phyloP scores from a whole-genome alignment of 495 filamentous ascomycete species.

The Aspergillus coremiiformis region DNA sequence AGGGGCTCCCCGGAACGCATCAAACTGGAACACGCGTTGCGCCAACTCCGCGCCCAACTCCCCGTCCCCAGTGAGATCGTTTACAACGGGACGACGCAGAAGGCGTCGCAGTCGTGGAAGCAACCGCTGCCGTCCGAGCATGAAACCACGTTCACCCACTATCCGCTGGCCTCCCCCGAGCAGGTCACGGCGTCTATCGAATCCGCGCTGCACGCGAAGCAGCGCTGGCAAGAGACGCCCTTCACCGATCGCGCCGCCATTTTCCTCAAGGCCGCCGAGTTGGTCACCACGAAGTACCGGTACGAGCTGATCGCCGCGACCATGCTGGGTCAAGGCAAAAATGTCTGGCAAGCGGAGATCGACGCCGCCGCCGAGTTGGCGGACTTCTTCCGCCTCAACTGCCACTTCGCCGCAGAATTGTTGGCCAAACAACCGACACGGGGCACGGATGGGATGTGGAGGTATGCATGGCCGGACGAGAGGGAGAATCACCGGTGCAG shows the following conservation, averaged over 20 bases:
- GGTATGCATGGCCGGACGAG: constrained; percentile 26
- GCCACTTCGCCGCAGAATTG: constrained; percentile 67
- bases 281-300: constrained; percentile 81
- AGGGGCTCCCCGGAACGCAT: constrained; percentile 63
- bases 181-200: constrained; percentile 70
- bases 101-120: constrained; percentile 18
- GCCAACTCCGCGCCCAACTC: constrained; percentile 40
- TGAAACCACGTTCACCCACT: constrained; percentile 33
- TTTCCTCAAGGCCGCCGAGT: constrained; percentile 89
- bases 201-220: constrained; percentile 72
- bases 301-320: constrained; percentile 91
- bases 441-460: constrained; percentile 57
- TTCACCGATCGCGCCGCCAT: constrained; percentile 86
- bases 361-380: constrained; percentile 86
- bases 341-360: constrained; percentile 95
- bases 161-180: constrained; percentile 61
- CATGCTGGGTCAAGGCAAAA: constrained; percentile 94
- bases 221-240: constrained; percentile 71
- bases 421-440: constrained; percentile 65
- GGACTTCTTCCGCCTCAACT: constrained; percentile 84
- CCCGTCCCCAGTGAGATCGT: constrained; percentile 40
- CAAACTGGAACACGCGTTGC: constrained; percentile 57
- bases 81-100: constrained; percentile 51
- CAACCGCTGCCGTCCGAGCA: constrained; percentile 76
- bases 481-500: constrained; percentile 17